Base-by-base conservation (phyloP, 148 eudicot species). In the Camellia japonica region DNA sequence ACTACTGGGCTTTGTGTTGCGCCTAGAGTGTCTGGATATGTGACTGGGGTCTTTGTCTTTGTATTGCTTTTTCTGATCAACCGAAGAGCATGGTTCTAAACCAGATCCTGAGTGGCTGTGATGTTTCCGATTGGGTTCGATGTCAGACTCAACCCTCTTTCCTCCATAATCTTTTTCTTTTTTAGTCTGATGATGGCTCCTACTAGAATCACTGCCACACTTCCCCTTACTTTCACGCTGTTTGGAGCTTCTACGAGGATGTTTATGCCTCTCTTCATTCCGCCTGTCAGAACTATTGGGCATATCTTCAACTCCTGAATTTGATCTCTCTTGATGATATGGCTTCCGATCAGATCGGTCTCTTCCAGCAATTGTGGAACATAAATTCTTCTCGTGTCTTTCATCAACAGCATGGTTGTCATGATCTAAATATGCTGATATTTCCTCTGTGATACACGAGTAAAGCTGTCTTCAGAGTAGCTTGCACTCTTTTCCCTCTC, bases 271-370 rank as follows among this genome's bases (percentile, higher is more conserved):
- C 30, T 46, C 82, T 38, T 84, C 91, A 60, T 66, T 72, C 69
- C 74, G 82, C 68, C 72, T 77, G 76, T 61, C 82, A 77, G 83
- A 75, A 75, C 80, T 81, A 44, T 67, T 82, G 61, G 71, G 60
- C 52, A 43, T 23, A 66, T 83, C 78, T 64, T 83, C 86, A 38
- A 76, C 86, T 70, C 82, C 90, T 38, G 91, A 84, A 71, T 79
- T 79, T 79, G 90, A 86, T 80, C 84, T 86, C 78, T 81, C 91
- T 61, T 80, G 61, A 68, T 81, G 84, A 79, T 65, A 54, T 38
- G 73, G 56, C 69, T 81, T 66, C 46, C 16, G 4, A 66, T 66
- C 15, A 30, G 16, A 84, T n/a, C 38, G 82, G 78, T 85, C 86
- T 68, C 85, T 89, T 74, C 72, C 85, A 81, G 76, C 81, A 71